These are phyloP conservation scores for Nothophaeocryptopus gaeumannii DNA, from an alignment of 2,329 filamentous ascomycete species.

Conservation along the genomic window DNA sequence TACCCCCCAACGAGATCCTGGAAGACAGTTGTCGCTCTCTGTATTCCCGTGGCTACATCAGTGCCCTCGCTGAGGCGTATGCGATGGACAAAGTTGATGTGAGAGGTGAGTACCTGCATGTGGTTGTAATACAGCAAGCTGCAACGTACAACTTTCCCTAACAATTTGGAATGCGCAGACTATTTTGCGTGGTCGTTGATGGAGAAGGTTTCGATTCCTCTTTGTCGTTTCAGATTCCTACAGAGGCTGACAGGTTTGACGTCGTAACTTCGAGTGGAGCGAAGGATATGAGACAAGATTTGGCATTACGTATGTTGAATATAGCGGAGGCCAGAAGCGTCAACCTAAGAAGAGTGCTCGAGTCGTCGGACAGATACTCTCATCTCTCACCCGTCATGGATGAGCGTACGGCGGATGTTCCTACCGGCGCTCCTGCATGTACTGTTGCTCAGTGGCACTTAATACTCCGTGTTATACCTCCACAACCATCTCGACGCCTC, in stretches of 20 bases:
- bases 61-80: conserved; percentile 70
- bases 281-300: conserved; percentile 78
- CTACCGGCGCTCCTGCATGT: conserved; percentile 5
- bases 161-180: neutral
- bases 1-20: conserved; percentile 67
- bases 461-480: conserved; percentile 8
- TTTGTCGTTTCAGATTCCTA: conserved; percentile 3
- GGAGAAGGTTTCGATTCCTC: conserved; percentile 8
- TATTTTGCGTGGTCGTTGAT: conserved; percentile 12
- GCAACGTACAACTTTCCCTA: neutral
- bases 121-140: conserved; percentile 5
- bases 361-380: conserved; percentile 50
- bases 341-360: conserved; percentile 81
- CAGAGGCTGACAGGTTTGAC: neutral
- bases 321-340: conserved; percentile 72
- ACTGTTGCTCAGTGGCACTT: conserved; percentile 9
- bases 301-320: conserved; percentile 80
- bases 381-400: conserved; percentile 5
- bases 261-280: conserved; percentile 77
- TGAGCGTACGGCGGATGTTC: conserved; percentile 4
- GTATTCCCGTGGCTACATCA: conserved; percentile 76
- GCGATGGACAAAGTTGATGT: conserved; percentile 74
- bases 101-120: conserved; percentile 52
- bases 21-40: conserved; percentile 77
- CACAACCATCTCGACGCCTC: conserved; percentile 6